phyloP scores from a whole-genome alignment of 1,139 yeast genomes.

The Wickerhamiella pararugosa region DNA sequence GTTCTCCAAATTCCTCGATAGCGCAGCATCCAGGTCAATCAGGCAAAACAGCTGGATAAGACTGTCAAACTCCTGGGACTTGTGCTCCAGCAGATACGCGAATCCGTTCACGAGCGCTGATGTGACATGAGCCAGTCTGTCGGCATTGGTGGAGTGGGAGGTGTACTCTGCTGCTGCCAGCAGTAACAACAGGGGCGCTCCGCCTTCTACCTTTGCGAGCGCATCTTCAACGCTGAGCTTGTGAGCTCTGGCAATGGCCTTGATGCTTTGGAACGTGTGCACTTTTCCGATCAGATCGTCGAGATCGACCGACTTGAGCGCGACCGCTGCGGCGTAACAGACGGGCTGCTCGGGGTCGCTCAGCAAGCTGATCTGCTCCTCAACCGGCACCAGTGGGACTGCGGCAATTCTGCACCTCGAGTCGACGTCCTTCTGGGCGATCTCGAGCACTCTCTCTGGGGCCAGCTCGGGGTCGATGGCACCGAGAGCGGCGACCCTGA shows the following conservation, averaged over 20 bases:
- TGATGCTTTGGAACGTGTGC: too few relatives aligned
- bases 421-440: conserved; percentile 3
- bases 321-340: neutral
- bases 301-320: too few relatives aligned
- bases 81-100: neutral
- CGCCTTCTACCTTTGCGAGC: neutral
- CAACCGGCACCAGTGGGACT: neutral
- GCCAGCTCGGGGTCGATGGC: neutral
- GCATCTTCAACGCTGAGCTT: neutral
- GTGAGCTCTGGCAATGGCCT: neutral
- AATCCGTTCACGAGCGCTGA: too few relatives aligned
- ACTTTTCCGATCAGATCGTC: too few relatives aligned
- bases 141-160: neutral
- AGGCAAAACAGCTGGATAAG: neutral
- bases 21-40: conserved; percentile 1
- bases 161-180: too few relatives aligned
- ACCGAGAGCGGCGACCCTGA: conserved; percentile 1
- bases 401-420: conserved; percentile 2
- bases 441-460: neutral
- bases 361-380: neutral
- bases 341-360: neutral
- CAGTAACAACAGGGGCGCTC: too few relatives aligned
- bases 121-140: neutral
- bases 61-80: neutral
- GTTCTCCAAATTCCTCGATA: neutral